Percentiles rank a stretch among this genome's conserved stretches.
phyloP scores from a whole-genome alignment of 495 filamentous ascomycete genomes.

The Penicillium turbatum region DNA sequence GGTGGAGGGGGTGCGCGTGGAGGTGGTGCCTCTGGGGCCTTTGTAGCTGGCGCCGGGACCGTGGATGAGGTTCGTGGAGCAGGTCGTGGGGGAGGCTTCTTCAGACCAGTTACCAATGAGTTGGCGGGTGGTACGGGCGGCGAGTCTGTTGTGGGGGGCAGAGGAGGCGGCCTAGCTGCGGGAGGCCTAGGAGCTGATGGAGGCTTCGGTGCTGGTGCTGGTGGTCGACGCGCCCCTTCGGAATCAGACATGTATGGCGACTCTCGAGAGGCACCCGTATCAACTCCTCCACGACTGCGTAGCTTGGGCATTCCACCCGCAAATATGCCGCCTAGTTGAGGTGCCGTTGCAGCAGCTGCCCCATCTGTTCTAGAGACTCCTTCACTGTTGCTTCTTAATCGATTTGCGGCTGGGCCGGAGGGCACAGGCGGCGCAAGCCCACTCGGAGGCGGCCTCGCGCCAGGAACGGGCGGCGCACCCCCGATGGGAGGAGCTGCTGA shows the following conservation, averaged over 20 bases:
- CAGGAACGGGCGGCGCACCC: constrained; percentile 80
- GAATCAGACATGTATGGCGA: constrained; percentile 78
- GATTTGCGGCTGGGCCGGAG: constrained; percentile 46
- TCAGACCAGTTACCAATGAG: constrained; percentile 55
- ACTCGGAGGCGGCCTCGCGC: constrained; percentile 54
- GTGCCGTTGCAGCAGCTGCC: constrained; percentile 46
- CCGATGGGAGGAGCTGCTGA: constrained; percentile 55
- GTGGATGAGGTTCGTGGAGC: constrained; percentile 49
- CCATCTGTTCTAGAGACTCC: constrained; percentile 44
- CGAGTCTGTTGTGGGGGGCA: constrained; percentile 52
- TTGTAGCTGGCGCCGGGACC: constrained; percentile 44
- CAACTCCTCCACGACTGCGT: constrained; percentile 80
- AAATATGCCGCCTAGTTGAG: constrained; percentile 85
- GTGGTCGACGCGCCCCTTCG: constrained; percentile 50
- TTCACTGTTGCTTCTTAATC: constrained; percentile 82
- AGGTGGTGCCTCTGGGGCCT: constrained; percentile 49
- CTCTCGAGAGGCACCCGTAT: constrained; percentile 78
- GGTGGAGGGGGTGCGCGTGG: constrained; percentile 65
- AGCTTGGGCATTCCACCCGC: constrained; percentile 94
- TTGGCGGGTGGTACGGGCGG: constrained; percentile 50
- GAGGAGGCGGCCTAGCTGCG: constrained; percentile 46
- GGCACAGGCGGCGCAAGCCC: constrained; percentile 77
- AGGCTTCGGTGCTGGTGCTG: constrained; percentile 50
- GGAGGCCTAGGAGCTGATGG: constrained; percentile 64
- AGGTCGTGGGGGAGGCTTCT: constrained; percentile 53